Evolutionary conservation across 1,284 basidiomycete species (phyloP).

Genomic region (Kwoniella shivajii): DNA sequence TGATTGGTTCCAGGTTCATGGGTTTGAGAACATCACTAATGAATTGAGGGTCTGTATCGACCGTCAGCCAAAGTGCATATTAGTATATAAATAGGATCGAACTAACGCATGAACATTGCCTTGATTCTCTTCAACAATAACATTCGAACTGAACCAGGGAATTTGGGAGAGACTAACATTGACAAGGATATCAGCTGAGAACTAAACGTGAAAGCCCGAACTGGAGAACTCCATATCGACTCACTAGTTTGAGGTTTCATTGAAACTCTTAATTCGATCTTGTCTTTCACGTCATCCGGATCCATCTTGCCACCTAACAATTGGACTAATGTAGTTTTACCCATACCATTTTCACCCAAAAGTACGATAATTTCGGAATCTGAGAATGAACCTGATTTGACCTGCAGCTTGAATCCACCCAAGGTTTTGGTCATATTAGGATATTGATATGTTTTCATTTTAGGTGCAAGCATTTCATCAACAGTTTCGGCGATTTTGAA

Average conservation of each 20-base stretch:
- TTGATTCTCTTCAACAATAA: conserved; percentile 91
- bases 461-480: conserved; percentile 80
- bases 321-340: conserved; percentile 95
- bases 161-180: conserved; percentile 90
- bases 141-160: conserved; percentile 90
- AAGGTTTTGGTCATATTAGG: conserved; percentile 94
- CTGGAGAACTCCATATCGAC: too few relatives aligned
- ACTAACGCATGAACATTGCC: conserved; percentile 76
- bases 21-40: conserved; percentile 95
- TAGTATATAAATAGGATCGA: background rate
- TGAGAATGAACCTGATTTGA: conserved; percentile 82
- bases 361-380: conserved; percentile 98
- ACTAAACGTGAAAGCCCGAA: too few relatives aligned
- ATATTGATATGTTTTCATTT: conserved; percentile 83
- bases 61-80: conserved; percentile 2
- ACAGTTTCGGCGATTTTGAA: conserved; percentile 96
- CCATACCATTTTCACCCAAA: conserved; percentile 96
- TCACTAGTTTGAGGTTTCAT: conserved; percentile 79
- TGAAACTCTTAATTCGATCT: conserved; percentile 73
- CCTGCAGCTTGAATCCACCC: conserved; percentile 88
- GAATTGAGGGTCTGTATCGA: conserved; percentile 75
- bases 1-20: conserved; percentile 83
- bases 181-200: too few relatives aligned
- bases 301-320: conserved; percentile 81
- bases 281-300: conserved; percentile 80